Percentiles rank a stretch among this genome's conserved stretches.
phyloP scores from a whole-genome alignment of 2,329 filamentous ascomycete genomes.

The Zymoseptoria tritici region DNA sequence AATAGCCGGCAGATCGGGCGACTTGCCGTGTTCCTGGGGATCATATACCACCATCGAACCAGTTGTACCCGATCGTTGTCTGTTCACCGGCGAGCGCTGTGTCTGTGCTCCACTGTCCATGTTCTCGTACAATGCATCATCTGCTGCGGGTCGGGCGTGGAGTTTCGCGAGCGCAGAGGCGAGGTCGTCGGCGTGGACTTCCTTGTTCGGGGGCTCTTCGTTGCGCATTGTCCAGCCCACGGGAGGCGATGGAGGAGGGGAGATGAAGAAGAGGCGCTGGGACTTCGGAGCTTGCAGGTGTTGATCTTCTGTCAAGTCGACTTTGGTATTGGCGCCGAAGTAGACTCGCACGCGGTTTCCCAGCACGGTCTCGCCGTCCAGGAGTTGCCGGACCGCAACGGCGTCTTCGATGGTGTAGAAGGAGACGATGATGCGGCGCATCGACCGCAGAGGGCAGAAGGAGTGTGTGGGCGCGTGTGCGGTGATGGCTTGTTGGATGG shows the following conservation, averaged over 20 bases:
- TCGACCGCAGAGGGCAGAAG: slow-evolving; percentile 74
- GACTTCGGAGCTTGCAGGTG: slow-evolving; percentile 50
- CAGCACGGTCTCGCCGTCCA: slow-evolving; percentile 67
- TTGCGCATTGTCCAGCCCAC: slow-evolving; percentile 58
- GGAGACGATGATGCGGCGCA: slow-evolving; percentile 72
- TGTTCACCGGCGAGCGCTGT: slow-evolving; percentile 12
- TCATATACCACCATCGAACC: slow-evolving; percentile 54
- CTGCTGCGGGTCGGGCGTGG: slow-evolving; percentile 34
- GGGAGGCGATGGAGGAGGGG: slow-evolving; percentile 55
- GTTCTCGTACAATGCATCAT: slow-evolving; percentile 23
- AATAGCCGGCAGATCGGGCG: slow-evolving; percentile 53
- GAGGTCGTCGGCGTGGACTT: slow-evolving; percentile 57
- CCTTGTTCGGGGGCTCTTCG: slow-evolving; percentile 59
- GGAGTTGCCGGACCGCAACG: slow-evolving; percentile 61
- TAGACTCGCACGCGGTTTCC: slow-evolving; percentile 62
- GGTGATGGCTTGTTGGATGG: slow-evolving; percentile 64
- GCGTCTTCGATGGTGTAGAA: slow-evolving; percentile 66
- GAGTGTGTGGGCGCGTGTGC: slow-evolving; percentile 65
- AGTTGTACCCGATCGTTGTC: slow-evolving; percentile 45
- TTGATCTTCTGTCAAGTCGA: slow-evolving; percentile 31
- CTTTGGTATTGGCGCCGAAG: slow-evolving; percentile 47
- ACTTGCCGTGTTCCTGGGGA: slow-evolving; percentile 54
- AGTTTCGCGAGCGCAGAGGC: slow-evolving; percentile 49
- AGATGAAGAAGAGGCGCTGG: slow-evolving; percentile 60
- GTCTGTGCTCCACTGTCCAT: slow-evolving; percentile 9